A percentile compares a stretch with the other conserved stretches of the same genome.
Evolutionary conservation across 176 grass and related monocot genomes (phyloP).

Genomic region (Oryza australiensis): DNA sequence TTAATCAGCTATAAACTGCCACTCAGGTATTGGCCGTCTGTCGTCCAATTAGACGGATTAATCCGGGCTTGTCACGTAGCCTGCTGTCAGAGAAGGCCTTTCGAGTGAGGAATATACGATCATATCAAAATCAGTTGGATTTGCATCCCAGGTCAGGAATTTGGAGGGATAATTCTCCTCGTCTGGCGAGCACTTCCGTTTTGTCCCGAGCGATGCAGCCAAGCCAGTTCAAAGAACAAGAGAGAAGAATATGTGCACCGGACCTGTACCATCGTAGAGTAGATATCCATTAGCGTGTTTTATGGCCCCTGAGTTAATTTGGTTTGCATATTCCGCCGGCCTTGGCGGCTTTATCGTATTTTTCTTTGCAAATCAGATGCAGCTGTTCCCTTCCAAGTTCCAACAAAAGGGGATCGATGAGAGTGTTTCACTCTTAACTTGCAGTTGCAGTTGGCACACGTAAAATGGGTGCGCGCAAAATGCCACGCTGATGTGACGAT

Average conservation of each 20-base stretch:
- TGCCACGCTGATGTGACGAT: background rate
- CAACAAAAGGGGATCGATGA: too few relatives aligned
- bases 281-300: too few relatives aligned
- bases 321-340: background rate
- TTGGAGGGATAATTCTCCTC: background rate
- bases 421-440: too few relatives aligned
- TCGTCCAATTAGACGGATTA: background rate
- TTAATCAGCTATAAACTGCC: background rate
- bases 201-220: conserved; percentile 19
- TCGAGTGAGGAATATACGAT: conserved; percentile 29
- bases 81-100: background rate
- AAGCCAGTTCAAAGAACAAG: background rate
- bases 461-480: background rate
- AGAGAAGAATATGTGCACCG: background rate
- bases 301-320: background rate
- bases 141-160: background rate
- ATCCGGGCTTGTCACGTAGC: conserved; percentile 29
- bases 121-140: background rate
- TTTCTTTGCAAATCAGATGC: background rate
- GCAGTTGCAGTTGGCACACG: too few relatives aligned
- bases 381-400: background rate
- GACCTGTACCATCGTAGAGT: background rate
- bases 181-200: too few relatives aligned
- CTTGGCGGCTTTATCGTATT: background rate
- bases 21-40: background rate